A percentile compares a stretch with the other conserved stretches of the same genome.
Conservation (phyloP, 129 eudicot genomes). For the Helianthus annuus region DNA sequence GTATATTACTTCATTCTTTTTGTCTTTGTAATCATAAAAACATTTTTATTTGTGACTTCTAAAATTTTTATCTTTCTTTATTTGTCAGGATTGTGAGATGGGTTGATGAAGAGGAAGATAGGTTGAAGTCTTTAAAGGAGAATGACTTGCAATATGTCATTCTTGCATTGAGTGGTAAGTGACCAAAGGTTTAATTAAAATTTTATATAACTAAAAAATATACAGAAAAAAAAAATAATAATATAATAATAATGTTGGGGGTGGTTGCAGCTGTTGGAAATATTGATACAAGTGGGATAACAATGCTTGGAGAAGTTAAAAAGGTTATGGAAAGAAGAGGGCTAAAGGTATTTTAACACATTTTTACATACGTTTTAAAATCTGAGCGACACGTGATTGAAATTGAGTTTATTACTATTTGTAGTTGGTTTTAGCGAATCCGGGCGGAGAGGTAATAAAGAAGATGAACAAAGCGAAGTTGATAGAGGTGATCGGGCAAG, state of each 20-base stretch:
- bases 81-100: constrained; percentile 68
- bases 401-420: neutral
- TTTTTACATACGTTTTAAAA: neutral
- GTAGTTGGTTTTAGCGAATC: constrained; percentile 81
- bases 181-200: neutral
- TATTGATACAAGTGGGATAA: constrained; percentile 89
- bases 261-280: constrained; percentile 71
- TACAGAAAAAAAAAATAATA: no score
- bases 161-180: constrained; percentile 80
- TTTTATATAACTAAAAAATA: neutral
- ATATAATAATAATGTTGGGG: neutral
- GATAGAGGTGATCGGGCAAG: constrained; percentile 65
- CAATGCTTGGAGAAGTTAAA: constrained; percentile 87
- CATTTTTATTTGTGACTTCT: neutral
- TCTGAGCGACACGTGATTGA: neutral
- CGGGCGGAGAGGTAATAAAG: constrained; percentile 90
- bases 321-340: constrained; percentile 67
- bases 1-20: constrained; percentile 28
- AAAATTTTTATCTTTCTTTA: neutral
- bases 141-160: constrained; percentile 57
- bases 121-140: constrained; percentile 49
- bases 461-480: constrained; percentile 72
- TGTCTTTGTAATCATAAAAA: neutral
- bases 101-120: constrained; percentile 91
- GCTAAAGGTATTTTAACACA: constrained; percentile 51